Base-by-base conservation (phyloP, 2,329 filamentous ascomycete species). In the Metarhizium sp. region DNA sequence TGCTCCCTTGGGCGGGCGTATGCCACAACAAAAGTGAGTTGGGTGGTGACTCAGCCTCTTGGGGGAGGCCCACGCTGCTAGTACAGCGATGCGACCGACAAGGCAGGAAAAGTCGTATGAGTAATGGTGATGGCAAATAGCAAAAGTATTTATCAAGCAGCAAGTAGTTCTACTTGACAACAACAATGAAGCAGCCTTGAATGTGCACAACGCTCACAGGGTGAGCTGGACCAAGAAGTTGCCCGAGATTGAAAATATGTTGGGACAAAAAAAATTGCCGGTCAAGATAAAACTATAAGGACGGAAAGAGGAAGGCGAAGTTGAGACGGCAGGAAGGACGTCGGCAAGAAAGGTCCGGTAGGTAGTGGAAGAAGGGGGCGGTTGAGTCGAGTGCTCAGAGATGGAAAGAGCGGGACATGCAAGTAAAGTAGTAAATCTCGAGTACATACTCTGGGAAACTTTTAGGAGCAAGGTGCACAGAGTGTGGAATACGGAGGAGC, bases 401-500 rank as follows among this genome's bases (percentile, higher is more conserved):
- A 40, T 55, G 53, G 53, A 42, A 55, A 45, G 53, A 45, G 56
- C 50, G 50, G 52, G 53, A 55, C 53, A 53, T 53, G 40, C 50
- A 52, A 38, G 46, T 57, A 45, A 55, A 55, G 55, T 55, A 55
- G 51, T 40, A 36, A 47, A 38, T 45, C 4, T 45, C 38, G 18
- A 48, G 45, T 14, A 14, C 13, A 7, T 4, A 5, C 42, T 20
- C 42, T 11, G 6, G 6, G n/a, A 4, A 45, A 45, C n/a, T 18
- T 11, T 7, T 2, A 11, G 32, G 32, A 34, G 32, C 5, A 45
- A 6, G n/a, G 42, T 20, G 42, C 18, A 45, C 18, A 25, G 42
- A 45, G 38, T 25, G n/a, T 18, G 18, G n/a, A 5, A 20, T 45
- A 20, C 42, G 42, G 42, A 20, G 16, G n/a, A 25, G 18, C n/a